Evolutionary conservation across 2,329 filamentous ascomycete genomes (phyloP).

Genomic region (Cladophialophora chaetospira): DNA sequence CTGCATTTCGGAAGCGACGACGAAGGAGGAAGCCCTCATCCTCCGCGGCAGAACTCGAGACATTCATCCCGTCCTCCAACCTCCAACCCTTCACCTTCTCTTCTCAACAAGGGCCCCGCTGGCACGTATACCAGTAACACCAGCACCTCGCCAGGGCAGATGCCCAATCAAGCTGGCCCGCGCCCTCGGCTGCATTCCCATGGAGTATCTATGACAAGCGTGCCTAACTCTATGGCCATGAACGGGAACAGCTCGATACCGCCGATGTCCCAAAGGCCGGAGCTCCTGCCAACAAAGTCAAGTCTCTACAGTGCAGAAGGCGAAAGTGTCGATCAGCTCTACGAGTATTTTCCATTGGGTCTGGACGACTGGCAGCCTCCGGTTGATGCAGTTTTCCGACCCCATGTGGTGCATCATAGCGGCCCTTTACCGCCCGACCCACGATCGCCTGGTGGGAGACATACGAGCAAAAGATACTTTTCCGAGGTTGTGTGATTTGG

Average conservation of each 20-base stretch:
- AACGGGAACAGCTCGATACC: constrained; percentile 8
- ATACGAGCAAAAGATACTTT: constrained; percentile 34
- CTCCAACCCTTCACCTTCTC: constrained; percentile 33
- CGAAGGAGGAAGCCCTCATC: constrained; percentile 31
- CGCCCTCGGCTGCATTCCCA: constrained; percentile 27
- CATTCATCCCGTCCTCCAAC: constrained; percentile 33
- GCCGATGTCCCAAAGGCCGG: constrained; percentile 15
- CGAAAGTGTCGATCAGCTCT: constrained; percentile 69
- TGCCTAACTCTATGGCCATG: constrained; percentile 16
- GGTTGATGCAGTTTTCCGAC: constrained; percentile 85
- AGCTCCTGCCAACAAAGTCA: constrained; percentile 22
- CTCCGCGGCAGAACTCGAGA: constrained; percentile 26
- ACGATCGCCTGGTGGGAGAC: constrained; percentile 25
- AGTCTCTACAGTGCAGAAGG: constrained; percentile 19
- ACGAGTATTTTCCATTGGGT: constrained; percentile 92
- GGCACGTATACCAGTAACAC: constrained; percentile 15
- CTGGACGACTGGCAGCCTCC: constrained; percentile 90
- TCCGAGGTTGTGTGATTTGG: constrained; percentile 30
- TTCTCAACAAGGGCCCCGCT: constrained; percentile 28
- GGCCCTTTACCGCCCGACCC: constrained; percentile 29
- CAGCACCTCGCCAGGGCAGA: constrained; percentile 18
- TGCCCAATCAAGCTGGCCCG: constrained; percentile 6
- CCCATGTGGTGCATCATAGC: constrained; percentile 85
- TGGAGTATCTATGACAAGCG: constrained; percentile 25
- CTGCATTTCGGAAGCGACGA: constrained; percentile 35